phyloP scores from a whole-genome alignment of 2,329 filamentous ascomycete genomes.

The Herpotrichia juniperi region DNA sequence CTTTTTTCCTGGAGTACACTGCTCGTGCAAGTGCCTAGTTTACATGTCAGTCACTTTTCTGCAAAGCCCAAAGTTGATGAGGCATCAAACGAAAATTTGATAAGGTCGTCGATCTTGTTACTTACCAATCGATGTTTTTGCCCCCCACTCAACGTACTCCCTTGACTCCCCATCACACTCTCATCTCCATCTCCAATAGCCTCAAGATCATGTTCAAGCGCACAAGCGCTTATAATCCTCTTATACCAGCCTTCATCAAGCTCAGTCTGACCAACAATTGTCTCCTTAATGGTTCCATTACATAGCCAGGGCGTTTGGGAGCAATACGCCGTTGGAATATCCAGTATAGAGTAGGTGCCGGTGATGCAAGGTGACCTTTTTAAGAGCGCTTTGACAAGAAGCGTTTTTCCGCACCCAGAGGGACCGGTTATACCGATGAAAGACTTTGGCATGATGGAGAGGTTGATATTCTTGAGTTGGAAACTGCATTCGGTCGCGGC shows the following conservation, averaged over 20 bases:
- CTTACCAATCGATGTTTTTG: slow-evolving; percentile 1
- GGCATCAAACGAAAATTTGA: background rate
- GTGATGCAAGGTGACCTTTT: background rate
- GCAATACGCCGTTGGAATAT: background rate
- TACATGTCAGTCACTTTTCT: background rate
- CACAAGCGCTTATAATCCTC: background rate
- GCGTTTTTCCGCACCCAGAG: slow-evolving; percentile 1
- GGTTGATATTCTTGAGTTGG: background rate
- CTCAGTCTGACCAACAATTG: background rate
- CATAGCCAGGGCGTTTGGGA: slow-evolving; percentile 1
- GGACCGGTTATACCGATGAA: background rate
- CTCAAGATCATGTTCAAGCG: background rate
- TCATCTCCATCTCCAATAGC: background rate
- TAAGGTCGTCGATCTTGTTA: background rate
- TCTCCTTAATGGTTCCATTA: background rate
- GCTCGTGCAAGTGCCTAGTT: background rate
- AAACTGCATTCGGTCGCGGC: background rate
- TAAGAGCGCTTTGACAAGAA: background rate
- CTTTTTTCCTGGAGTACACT: background rate
- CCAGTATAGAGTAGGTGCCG: background rate
- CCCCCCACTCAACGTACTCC: slow-evolving; percentile 1
- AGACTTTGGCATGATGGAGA: background rate
- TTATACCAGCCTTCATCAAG: background rate
- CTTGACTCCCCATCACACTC: background rate
- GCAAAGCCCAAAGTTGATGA: too few relatives aligned